Percentiles rank a stretch among this genome's conserved stretches.
Evolutionary conservation across 441 rosid species (phyloP).

Genomic region (Croton setiger): DNA sequence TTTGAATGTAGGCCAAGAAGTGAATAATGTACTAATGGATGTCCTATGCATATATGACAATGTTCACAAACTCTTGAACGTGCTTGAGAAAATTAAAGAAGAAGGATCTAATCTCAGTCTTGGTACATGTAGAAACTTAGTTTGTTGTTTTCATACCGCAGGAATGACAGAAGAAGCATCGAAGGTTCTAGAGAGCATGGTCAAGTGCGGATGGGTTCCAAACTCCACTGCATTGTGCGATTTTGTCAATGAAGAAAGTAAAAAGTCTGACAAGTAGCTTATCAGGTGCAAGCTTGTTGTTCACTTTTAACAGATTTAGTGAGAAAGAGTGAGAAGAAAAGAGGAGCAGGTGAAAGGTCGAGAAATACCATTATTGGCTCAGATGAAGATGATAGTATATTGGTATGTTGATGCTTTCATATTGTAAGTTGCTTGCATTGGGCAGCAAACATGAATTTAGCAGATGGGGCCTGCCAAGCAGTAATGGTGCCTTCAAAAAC

Average conservation of each 20-base stretch:
- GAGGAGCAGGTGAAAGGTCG: background rate
- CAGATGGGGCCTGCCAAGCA: background rate
- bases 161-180: slow-evolving; percentile 45
- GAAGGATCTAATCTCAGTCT: slow-evolving; percentile 42
- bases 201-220: slow-evolving; percentile 48
- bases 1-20: slow-evolving; percentile 27
- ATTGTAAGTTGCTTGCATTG: background rate
- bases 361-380: background rate
- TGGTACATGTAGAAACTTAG: slow-evolving; percentile 42
- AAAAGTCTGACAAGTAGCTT: slow-evolving; percentile 20
- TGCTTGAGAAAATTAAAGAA: slow-evolving; percentile 37
- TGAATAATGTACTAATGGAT: slow-evolving; percentile 26
- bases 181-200: slow-evolving; percentile 47
- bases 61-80: slow-evolving; percentile 24
- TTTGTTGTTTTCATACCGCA: slow-evolving; percentile 42
- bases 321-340: background rate
- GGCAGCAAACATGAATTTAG: background rate
- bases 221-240: slow-evolving; percentile 36
- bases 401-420: background rate
- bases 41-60: slow-evolving; percentile 26
- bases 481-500: background rate
- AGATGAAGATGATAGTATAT: background rate
- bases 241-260: slow-evolving; percentile 22
- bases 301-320: too few relatives aligned
- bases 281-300: slow-evolving; percentile 13